phyloP scores from a whole-genome alignment of 2,329 filamentous ascomycete genomes.

The Diplocarpon mali region DNA sequence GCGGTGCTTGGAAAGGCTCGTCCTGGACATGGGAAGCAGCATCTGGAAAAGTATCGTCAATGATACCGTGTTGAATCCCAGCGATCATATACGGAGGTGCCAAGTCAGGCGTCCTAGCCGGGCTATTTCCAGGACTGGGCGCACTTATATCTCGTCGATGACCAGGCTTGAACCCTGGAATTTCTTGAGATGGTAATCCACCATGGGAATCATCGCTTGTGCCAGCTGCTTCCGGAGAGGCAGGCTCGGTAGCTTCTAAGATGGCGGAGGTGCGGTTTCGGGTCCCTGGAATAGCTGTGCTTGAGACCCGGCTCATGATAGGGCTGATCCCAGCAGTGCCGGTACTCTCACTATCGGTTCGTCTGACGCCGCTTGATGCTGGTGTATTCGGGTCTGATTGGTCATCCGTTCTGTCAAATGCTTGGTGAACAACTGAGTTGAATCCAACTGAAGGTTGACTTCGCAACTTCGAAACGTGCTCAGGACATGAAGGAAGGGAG shows the following conservation, averaged over 20 bases:
- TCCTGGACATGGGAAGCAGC: constrained; percentile 4
- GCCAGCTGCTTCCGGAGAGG: constrained; percentile 13
- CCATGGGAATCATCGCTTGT: neutral
- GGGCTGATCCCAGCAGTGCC: constrained; percentile 41
- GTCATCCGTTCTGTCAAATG: constrained; percentile 48
- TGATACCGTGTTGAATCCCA: constrained; percentile 33
- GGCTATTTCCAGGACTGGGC: constrained; percentile 47
- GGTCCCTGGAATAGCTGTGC: constrained; percentile 28
- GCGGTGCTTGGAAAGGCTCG: constrained; percentile 10
- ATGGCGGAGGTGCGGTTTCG: constrained; percentile 40
- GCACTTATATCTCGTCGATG: constrained; percentile 47
- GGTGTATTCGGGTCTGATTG: constrained; percentile 39
- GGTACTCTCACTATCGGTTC: constrained; percentile 53
- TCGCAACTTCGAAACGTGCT: constrained; percentile 29
- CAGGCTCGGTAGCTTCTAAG: constrained; percentile 36
- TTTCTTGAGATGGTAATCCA: constrained; percentile 8
- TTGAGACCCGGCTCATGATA: constrained; percentile 47
- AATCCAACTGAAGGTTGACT: constrained; percentile 45
- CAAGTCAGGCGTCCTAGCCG: constrained; percentile 46
- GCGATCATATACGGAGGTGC: constrained; percentile 31
- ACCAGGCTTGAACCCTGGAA: constrained; percentile 36
- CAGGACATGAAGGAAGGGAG: neutral
- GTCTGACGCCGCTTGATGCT: constrained; percentile 37
- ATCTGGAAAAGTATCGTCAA: constrained; percentile 29
- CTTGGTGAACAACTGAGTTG: constrained; percentile 49